Evolutionary conservation across 2,329 filamentous ascomycete species (phyloP), one percentile per base, ranked within the genome.

Genomic region (Ilyonectria sp.): DNA sequence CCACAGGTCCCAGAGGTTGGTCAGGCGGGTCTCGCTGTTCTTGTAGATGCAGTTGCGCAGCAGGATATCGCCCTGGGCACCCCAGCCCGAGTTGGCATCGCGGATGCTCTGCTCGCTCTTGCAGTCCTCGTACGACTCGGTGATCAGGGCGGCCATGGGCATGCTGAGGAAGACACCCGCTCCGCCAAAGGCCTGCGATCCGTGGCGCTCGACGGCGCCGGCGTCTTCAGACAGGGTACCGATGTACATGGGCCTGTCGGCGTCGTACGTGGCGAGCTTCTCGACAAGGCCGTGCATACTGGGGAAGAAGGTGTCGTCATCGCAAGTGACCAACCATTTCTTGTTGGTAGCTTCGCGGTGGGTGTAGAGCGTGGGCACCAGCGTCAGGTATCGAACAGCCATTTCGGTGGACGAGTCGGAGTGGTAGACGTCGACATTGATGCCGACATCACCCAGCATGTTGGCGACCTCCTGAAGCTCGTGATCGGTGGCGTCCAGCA

Each of bases 221-320:
- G 89, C 82, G 72, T 90, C 88, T 77, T 91, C 89, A 0, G 89
- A 90, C 15, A 91, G 77, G 6, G 87, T 88, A 49, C 89, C 89
- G 50, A 91, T 83, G 74, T 91, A 91, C 74, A 89, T 84, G 65
- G 86, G 82, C 53, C 83, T 79, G 1, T 78, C 82, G 65, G 86
- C 79, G 70, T 91, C 86, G 73, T 86, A 88, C 5, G 82, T 78
- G n/a, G 78, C 79, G 47, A 91, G 82, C 54, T 82, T 85, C 43
- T 86, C 80, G 3, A 86, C 81, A 13, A 91, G 79, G 11, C 79
- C 83, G 60, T 89, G 81, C 77, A 90, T 88, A 64, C 85, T 89
- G 6, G 86, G 85, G 81, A 91, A 91, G 75, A 90, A 91, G 3
- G 89, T 91, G 69, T 91, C 89, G 71, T 91, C 89, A 70, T 91